Evolutionary conservation across 176 grass and related monocot species (phyloP).

Genomic region (Carex scoparia): DNA sequence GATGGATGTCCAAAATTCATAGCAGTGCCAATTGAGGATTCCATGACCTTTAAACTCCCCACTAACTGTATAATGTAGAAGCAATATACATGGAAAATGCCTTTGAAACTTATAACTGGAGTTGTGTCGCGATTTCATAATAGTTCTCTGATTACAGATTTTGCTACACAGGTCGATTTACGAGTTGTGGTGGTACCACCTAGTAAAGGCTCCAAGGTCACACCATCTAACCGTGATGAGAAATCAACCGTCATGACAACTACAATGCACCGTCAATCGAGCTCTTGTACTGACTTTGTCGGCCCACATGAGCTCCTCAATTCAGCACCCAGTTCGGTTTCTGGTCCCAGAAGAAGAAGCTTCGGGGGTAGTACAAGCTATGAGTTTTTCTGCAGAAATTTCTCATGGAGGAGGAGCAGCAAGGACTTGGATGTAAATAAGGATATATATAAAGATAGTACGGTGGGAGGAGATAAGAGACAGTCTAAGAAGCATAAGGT

Average conservation of each 20-base stretch:
- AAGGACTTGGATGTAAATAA: slow-evolving; percentile 2
- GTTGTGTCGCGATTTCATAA: neutral
- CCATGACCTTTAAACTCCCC: neutral
- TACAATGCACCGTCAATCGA: neutral
- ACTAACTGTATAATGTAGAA: neutral
- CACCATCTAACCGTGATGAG: slow-evolving; percentile 1
- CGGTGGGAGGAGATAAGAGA: neutral
- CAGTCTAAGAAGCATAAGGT: slow-evolving; percentile 5
- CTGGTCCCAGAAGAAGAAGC: slow-evolving; percentile 10
- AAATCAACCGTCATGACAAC: neutral
- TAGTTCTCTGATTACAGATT: slow-evolving; percentile 17
- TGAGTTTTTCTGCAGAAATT: neutral
- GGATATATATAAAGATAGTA: neutral
- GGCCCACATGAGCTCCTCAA: slow-evolving; percentile 1
- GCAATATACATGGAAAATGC: neutral
- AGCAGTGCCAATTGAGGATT: neutral
- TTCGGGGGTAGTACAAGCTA: slow-evolving; percentile 18
- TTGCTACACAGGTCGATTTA: slow-evolving; percentile 16
- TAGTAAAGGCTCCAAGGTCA: slow-evolving; percentile 4
- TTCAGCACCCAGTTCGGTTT: neutral
- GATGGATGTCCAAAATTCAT: neutral
- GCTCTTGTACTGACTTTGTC: slow-evolving; percentile 4
- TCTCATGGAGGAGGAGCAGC: slow-evolving; percentile 6
- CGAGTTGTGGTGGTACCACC: neutral
- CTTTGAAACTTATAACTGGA: neutral